These are phyloP conservation scores for Cercospora brassicicola DNA, from an alignment of 2,329 filamentous ascomycete species.

Conservation along the genomic window DNA sequence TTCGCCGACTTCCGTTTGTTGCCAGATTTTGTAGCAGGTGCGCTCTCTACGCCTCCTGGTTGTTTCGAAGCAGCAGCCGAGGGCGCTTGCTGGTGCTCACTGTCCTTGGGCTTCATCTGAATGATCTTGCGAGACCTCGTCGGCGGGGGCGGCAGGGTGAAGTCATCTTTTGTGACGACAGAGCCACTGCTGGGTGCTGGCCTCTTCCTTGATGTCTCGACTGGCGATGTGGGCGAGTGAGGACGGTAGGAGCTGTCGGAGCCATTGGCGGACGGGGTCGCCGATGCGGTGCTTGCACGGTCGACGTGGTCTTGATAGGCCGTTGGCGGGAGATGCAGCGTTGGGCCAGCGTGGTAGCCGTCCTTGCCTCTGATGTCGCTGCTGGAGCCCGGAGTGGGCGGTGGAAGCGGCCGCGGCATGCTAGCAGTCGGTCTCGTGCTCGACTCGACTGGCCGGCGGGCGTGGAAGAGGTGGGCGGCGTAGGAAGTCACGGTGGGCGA, in stretches of 20 bases:
- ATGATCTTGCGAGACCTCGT: slow-evolving; percentile 94
- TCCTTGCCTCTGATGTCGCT: slow-evolving; percentile 75
- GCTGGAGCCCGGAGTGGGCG: slow-evolving; percentile 76
- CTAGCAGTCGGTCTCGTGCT: neutral
- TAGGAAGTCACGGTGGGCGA: slow-evolving; percentile 35
- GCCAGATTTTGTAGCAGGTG: slow-evolving; percentile 34
- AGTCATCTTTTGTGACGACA: slow-evolving; percentile 58
- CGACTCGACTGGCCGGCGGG: slow-evolving; percentile 31
- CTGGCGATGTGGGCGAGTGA: slow-evolving; percentile 47
- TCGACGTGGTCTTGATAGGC: slow-evolving; percentile 54
- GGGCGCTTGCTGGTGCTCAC: slow-evolving; percentile 32
- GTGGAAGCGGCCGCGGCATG: slow-evolving; percentile 68
- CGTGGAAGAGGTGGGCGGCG: slow-evolving; percentile 31
- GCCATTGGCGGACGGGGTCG: slow-evolving; percentile 50
- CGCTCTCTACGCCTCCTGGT: slow-evolving; percentile 23
- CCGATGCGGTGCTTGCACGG: slow-evolving; percentile 51
- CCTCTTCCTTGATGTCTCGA: slow-evolving; percentile 39
- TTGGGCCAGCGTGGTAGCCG: slow-evolving; percentile 62
- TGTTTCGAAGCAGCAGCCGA: slow-evolving; percentile 17
- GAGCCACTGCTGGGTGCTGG: slow-evolving; percentile 26
- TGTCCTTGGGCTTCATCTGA: slow-evolving; percentile 79
- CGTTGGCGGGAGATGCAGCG: slow-evolving; percentile 75
- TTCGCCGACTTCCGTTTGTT: slow-evolving; percentile 73
- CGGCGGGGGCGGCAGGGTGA: slow-evolving; percentile 85
- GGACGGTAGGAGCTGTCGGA: slow-evolving; percentile 49